Conservation (phyloP, 129 eudicot species). For the Centrapalus pauciflorus region DNA sequence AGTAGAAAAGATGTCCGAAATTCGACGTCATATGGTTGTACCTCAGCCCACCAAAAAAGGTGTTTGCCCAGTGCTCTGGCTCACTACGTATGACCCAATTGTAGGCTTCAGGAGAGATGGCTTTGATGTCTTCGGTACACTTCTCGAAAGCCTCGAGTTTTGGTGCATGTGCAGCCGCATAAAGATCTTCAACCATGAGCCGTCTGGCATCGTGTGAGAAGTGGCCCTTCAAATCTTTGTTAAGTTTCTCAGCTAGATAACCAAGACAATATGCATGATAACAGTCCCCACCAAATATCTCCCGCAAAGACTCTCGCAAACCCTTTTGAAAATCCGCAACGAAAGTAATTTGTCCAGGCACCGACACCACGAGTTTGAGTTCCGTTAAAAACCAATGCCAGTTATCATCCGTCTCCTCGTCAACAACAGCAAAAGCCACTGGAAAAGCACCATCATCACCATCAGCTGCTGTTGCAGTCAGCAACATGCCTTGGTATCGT, state of each 20-base stretch:
- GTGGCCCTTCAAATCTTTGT: slow-evolving; percentile 50
- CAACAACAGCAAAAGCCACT: slow-evolving; percentile 59
- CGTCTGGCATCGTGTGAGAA: slow-evolving; percentile 55
- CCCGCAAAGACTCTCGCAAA: slow-evolving; percentile 35
- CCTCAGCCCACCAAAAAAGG: slow-evolving; percentile 48
- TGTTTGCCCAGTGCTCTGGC: slow-evolving; percentile 55
- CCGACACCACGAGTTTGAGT: slow-evolving; percentile 33
- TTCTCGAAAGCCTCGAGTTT: slow-evolving; percentile 45
- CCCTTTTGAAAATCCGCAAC: slow-evolving; percentile 59
- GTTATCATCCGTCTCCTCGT: slow-evolving; percentile 48
- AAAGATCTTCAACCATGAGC: slow-evolving; percentile 52
- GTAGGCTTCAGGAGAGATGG: slow-evolving; percentile 49
- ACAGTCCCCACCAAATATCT: slow-evolving; percentile 42
- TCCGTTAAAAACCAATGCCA: slow-evolving; percentile 59
- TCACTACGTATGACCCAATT: slow-evolving; percentile 53
- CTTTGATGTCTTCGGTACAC: slow-evolving; percentile 45
- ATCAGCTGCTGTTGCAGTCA: slow-evolving; percentile 58
- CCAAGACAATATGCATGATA: slow-evolving; percentile 53
- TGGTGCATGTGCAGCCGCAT: slow-evolving; percentile 48
- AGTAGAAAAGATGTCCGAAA: slow-evolving; percentile 40
- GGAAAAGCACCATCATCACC: slow-evolving; percentile 59
- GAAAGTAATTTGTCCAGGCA: slow-evolving; percentile 38
- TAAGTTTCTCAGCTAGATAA: slow-evolving; percentile 43
- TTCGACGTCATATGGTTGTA: slow-evolving; percentile 48
- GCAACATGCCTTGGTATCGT: slow-evolving; percentile 50